Percentiles rank a stretch among this genome's conserved stretches.
Conservation (phyloP, 164 flowering plant genomes). For the Pachysandra terminalis region DNA sequence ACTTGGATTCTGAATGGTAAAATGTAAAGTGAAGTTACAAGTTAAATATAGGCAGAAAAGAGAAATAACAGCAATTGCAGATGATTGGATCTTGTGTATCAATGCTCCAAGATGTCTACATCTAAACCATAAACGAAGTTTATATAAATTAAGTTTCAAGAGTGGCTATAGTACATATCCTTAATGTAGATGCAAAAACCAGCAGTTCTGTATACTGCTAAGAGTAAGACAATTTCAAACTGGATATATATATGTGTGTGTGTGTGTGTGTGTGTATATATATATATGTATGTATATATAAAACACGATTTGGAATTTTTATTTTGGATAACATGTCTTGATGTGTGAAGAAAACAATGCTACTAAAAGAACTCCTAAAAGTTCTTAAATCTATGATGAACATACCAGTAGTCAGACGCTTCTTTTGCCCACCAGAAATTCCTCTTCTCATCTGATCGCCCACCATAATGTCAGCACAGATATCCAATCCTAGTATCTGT, state of each 20-base stretch:
- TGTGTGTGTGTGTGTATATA: too few species aligned
- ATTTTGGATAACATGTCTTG: background rate
- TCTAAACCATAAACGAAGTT: background rate
- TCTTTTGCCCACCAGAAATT: slow-evolving; percentile 64
- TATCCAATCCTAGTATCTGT: slow-evolving; percentile 60
- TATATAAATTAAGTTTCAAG: too few species aligned
- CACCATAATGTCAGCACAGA: slow-evolving; percentile 52
- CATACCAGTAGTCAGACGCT: slow-evolving; percentile 64
- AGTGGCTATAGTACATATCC: background rate
- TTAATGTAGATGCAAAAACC: background rate
- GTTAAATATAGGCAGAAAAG: too few species aligned
- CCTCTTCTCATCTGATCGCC: slow-evolving; percentile 65
- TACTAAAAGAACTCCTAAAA: background rate
- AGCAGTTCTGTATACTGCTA: background rate
- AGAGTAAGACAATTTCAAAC: too few species aligned
- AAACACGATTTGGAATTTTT: too few species aligned
- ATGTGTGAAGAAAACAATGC: background rate
- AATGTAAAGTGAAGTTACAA: background rate
- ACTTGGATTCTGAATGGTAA: background rate
- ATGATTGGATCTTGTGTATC: background rate
- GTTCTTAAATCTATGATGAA: background rate
- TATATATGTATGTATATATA: too few species aligned
- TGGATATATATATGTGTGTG: too few species aligned
- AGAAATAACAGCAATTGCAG: background rate
- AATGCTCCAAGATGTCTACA: background rate